Percentiles rank a stretch among this genome's conserved stretches.
phyloP scores from a whole-genome alignment of 106 monocot species.

The Dendrobium officinale region DNA sequence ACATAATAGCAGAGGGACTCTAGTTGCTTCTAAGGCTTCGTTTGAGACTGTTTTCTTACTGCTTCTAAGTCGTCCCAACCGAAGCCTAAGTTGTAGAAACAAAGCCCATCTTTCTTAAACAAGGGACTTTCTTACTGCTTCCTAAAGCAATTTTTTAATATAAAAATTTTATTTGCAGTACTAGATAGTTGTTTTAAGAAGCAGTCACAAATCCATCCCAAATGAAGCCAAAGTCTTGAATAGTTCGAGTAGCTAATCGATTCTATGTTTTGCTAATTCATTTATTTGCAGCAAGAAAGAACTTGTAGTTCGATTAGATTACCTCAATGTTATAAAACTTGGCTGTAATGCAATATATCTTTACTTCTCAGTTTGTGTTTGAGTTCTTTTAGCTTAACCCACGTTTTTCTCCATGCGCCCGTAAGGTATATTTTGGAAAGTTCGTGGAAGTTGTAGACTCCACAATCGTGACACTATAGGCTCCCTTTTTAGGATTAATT shows the following conservation, averaged over 20 bases:
- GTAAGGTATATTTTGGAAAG: background rate
- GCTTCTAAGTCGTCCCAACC: too few species aligned
- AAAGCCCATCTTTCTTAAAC: background rate
- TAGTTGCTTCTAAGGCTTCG: conserved; percentile 30
- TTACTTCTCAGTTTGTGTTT: background rate
- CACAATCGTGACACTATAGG: background rate
- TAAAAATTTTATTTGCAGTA: too few species aligned
- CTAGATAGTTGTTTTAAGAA: too few species aligned
- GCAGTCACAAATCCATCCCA: too few species aligned
- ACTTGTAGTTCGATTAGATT: background rate
- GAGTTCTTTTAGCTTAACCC: background rate
- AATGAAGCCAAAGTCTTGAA: too few species aligned
- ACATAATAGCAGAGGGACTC: conserved; percentile 31
- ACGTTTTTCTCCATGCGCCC: background rate
- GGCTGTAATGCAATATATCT: background rate
- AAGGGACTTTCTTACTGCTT: too few species aligned
- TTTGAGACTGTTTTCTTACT: too few species aligned
- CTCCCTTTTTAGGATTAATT: too few species aligned
- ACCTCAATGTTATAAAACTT: background rate
- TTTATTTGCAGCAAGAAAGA: background rate
- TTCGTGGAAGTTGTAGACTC: background rate
- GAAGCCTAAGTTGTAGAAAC: background rate
- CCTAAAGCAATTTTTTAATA: too few species aligned
- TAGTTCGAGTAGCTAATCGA: too few species aligned
- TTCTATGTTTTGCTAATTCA: background rate